A percentile compares a stretch with the other conserved stretches of the same genome.
Conservation (phyloP, 2,329 filamentous ascomycete species). For the Diaporthe eres region DNA sequence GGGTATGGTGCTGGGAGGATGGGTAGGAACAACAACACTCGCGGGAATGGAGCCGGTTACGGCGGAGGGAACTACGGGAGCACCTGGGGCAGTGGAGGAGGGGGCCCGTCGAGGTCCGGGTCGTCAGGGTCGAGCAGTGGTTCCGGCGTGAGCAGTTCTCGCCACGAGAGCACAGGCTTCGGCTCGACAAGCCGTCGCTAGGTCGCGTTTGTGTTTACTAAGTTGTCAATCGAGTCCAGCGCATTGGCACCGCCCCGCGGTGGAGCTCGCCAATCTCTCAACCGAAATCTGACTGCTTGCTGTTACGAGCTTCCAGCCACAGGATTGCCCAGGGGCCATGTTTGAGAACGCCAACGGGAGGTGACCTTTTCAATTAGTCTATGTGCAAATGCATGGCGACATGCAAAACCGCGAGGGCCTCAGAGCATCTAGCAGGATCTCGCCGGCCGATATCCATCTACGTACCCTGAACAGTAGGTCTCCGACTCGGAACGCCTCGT, state of each 20-base stretch:
- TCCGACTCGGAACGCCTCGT: constrained; percentile 36
- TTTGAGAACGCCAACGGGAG: neutral
- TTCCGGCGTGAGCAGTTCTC: constrained; percentile 54
- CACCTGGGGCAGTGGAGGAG: constrained; percentile 49
- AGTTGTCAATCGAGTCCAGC: neutral
- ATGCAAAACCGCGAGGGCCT: constrained; percentile 19
- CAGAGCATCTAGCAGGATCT: constrained; percentile 20
- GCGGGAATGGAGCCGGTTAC: constrained; percentile 37
- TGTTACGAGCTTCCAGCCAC: neutral
- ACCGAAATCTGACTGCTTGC: neutral
- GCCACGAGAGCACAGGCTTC: constrained; percentile 80
- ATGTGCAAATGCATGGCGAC: constrained; percentile 38
- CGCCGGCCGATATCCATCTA: constrained; percentile 34
- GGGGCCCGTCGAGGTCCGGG: constrained; percentile 52
- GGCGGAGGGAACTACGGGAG: constrained; percentile 50
- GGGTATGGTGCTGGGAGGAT: constrained; percentile 73
- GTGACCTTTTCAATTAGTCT: constrained; percentile 39
- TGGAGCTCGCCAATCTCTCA: neutral
- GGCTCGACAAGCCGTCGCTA: constrained; percentile 76
- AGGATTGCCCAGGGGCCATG: neutral
- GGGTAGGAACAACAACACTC: constrained; percentile 54
- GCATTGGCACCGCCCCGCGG: neutral
- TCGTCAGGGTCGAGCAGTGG: constrained; percentile 52
- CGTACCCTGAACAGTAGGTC: constrained; percentile 33
- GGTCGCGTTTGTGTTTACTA: neutral